Evolutionary conservation across 768 basidiomycete genomes (phyloP).

Genomic region (Albatrellus ellisii): DNA sequence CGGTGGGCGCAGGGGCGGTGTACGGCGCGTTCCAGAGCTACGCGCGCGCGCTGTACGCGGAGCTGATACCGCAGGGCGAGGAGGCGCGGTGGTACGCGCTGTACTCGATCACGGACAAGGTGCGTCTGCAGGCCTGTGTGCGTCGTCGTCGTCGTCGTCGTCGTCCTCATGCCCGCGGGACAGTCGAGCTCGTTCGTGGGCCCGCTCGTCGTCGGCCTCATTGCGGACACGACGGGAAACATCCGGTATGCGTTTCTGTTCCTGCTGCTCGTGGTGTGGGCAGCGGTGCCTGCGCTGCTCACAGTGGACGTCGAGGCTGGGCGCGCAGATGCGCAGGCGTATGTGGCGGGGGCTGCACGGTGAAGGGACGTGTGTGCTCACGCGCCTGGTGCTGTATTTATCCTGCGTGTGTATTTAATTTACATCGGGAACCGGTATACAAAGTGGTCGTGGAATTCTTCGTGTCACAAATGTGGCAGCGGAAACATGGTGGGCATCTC

Average conservation of each 20-base stretch:
- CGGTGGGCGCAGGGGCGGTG: conserved; percentile 29
- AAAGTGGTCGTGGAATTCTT: too few relatives aligned
- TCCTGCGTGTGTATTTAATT: too few relatives aligned
- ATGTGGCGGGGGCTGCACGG: too few relatives aligned
- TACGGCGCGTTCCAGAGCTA: conserved; percentile 91
- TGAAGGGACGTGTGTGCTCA: too few relatives aligned
- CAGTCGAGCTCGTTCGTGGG: conserved; percentile 90
- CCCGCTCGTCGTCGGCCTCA: conserved; percentile 76
- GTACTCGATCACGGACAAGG: conserved; percentile 88
- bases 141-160: background rate
- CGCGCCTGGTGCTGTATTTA: too few relatives aligned
- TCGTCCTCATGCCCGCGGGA: conserved; percentile 4
- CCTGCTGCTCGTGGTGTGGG: conserved; percentile 68
- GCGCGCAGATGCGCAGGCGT: conserved; percentile 31
- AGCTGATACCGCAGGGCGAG: conserved; percentile 76
- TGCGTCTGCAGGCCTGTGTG: conserved; percentile 16
- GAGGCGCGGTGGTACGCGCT: conserved; percentile 76
- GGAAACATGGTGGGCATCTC: too few relatives aligned
- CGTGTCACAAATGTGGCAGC: too few relatives aligned
- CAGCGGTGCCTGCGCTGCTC: conserved; percentile 63
- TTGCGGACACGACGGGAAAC: conserved; percentile 82
- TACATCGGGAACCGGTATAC: too few relatives aligned
- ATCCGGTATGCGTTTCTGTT: conserved; percentile 90
- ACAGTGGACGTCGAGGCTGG: conserved; percentile 63
- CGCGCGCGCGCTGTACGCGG: conserved; percentile 76